These are phyloP conservation scores for Dioszegia hungarica DNA, from an alignment of 768 basidiomycete species.

Conservation along the genomic window DNA sequence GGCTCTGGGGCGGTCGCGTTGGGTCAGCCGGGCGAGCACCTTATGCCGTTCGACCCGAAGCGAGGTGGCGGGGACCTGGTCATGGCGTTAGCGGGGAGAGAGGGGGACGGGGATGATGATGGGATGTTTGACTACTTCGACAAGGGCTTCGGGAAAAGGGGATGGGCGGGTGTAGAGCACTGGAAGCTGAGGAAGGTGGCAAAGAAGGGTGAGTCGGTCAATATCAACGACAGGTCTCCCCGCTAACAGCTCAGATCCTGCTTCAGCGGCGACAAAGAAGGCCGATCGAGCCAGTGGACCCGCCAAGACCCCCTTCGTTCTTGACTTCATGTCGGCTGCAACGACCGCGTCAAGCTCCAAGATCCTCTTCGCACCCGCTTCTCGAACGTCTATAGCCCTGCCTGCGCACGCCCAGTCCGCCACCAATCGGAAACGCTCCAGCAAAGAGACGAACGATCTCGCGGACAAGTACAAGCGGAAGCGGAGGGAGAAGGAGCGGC, in stretches of 20 bases:
- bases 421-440: constrained; percentile 4
- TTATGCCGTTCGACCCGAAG: constrained; percentile 78
- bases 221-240: background rate
- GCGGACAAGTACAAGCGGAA: background rate
- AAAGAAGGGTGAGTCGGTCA: constrained; percentile 60
- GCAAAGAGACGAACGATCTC: constrained; percentile 10
- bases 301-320: constrained; percentile 43
- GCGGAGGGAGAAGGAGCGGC: constrained; percentile 4
- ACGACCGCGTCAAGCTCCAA: constrained; percentile 28
- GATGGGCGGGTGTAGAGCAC: constrained; percentile 98
- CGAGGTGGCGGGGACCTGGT: constrained; percentile 66
- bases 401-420: constrained; percentile 10
- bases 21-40: constrained; percentile 50
- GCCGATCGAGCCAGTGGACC: constrained; percentile 50
- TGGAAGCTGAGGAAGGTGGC: constrained; percentile 89
- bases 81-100: constrained; percentile 74
- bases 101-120: constrained; percentile 57
- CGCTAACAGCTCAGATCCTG: constrained; percentile 15
- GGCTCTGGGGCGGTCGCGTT: constrained; percentile 41
- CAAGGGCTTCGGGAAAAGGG: constrained; percentile 64
- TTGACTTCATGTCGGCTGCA: constrained; percentile 51
- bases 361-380: constrained; percentile 41
- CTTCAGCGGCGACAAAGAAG: constrained; percentile 51
- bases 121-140: constrained; percentile 84
- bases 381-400: constrained; percentile 33